Evolutionary conservation across 2,329 filamentous ascomycete genomes (phyloP).

Genomic region (Alternaria sp.): DNA sequence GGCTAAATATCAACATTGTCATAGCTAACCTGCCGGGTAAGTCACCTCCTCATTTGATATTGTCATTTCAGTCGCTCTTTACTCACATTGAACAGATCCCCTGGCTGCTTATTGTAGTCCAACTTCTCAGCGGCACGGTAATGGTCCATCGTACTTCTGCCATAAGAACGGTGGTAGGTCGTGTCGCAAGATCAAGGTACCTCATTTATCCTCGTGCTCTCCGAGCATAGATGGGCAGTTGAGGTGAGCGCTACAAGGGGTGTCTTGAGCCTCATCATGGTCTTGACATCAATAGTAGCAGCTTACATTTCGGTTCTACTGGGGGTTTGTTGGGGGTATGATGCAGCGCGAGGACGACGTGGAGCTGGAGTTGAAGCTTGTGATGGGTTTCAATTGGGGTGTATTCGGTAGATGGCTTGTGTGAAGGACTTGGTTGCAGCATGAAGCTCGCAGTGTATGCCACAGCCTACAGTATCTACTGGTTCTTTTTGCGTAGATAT

Average conservation of each 20-base stretch:
- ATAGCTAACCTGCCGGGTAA: not conserved
- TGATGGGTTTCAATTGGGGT: not conserved
- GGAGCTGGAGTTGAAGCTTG: not conserved
- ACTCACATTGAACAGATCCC: not conserved
- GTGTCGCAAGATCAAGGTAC: constrained; percentile 1
- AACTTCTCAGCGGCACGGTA: not conserved
- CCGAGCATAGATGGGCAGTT: not conserved
- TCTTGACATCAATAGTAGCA: not conserved
- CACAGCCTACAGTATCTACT: too few species aligned
- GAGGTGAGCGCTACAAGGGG: not conserved
- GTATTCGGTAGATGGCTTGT: not conserved
- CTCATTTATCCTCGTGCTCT: not conserved
- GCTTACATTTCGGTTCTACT: not conserved
- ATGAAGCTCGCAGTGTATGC: not conserved
- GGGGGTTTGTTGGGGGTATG: not conserved
- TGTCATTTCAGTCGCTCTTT: not conserved
- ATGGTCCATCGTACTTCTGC: not conserved
- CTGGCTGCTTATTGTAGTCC: not conserved
- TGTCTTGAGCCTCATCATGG: not conserved
- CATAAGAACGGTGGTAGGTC: not conserved
- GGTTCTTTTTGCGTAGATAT: not conserved
- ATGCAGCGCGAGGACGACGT: not conserved
- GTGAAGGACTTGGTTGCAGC: not conserved
- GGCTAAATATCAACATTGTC: not conserved
- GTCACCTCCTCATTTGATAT: rapidly evolving